Evolutionary conservation across 108 stramenopile species (phyloP).

Genomic region (Skeletonema menzelii): DNA sequence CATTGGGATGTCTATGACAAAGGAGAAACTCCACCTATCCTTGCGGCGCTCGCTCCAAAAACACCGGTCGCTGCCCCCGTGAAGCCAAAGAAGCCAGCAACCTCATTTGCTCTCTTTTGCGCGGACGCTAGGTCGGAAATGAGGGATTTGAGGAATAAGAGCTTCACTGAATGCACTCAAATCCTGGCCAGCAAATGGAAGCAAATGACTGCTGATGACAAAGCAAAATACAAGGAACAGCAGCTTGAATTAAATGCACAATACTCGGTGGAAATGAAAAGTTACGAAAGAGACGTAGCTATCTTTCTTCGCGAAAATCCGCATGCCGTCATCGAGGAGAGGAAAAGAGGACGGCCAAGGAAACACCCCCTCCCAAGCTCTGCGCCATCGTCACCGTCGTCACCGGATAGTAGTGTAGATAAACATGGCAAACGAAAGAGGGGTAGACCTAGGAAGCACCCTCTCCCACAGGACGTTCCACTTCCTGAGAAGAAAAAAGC

Average conservation of each 20-base stretch:
- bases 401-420: not conserved
- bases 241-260: constrained; percentile 1
- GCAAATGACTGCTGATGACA: constrained; percentile 8
- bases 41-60: constrained; percentile 9
- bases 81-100: constrained; percentile 27
- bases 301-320: constrained; percentile 15
- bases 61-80: not conserved
- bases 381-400: not conserved
- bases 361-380: not conserved
- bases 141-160: constrained; percentile 10
- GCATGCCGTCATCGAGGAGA: constrained; percentile 2
- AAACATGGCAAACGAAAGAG: not conserved
- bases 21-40: constrained; percentile 20
- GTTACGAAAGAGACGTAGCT: constrained; percentile 16
- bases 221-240: constrained; percentile 19
- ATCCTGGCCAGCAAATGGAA: constrained; percentile 23
- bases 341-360: constrained; percentile 17
- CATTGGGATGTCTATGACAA: constrained; percentile 77
- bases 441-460: constrained; percentile 1
- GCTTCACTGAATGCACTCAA: constrained; percentile 15
- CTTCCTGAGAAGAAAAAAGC: not conserved
- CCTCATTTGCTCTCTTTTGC: constrained; percentile 22
- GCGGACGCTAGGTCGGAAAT: constrained; percentile 17
- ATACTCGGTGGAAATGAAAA: constrained; percentile 5
- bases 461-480: not conserved